Evolutionary conservation across 805 yeast species (phyloP).

Genomic region (Metschnikowia baotianmanensis): DNA sequence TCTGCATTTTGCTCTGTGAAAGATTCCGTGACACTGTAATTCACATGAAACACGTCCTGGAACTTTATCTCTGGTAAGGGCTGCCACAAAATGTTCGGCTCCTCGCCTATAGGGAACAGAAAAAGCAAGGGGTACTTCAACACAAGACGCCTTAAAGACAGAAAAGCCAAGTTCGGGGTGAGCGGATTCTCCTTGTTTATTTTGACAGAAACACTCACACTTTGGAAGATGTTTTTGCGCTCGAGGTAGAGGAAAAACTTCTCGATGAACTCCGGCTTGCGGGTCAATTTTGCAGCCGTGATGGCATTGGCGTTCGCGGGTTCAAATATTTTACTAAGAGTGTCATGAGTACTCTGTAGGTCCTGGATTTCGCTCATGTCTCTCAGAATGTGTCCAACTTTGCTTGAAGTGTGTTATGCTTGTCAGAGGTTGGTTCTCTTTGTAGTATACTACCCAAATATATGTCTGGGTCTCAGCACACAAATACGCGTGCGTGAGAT

Average conservation of each 20-base stretch:
- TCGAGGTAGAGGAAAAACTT: constrained; percentile 9
- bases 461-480: too few species aligned
- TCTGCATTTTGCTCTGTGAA: constrained; percentile 1
- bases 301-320: constrained; percentile 4
- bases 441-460: too few species aligned
- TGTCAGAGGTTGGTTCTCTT: too few species aligned
- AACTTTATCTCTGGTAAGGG: constrained; percentile 8
- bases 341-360: too few species aligned
- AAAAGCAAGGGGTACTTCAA: constrained; percentile 12
- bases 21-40: neutral
- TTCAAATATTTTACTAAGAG: too few species aligned
- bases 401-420: too few species aligned
- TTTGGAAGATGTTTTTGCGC: constrained; percentile 6
- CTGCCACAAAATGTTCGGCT: constrained; percentile 7
- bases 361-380: too few species aligned
- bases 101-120: constrained; percentile 6
- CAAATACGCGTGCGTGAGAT: too few species aligned
- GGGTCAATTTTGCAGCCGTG: constrained; percentile 7
- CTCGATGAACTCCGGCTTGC: constrained; percentile 9
- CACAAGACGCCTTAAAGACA: constrained; percentile 9
- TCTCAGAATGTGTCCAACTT: too few species aligned
- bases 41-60: constrained; percentile 8
- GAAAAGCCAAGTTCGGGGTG: constrained; percentile 3
- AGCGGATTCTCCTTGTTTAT: constrained; percentile 3
- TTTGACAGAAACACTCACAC: constrained; percentile 9